Base-by-base conservation (phyloP, 23 red algal genomes). In the Chondrus crispus region DNA sequence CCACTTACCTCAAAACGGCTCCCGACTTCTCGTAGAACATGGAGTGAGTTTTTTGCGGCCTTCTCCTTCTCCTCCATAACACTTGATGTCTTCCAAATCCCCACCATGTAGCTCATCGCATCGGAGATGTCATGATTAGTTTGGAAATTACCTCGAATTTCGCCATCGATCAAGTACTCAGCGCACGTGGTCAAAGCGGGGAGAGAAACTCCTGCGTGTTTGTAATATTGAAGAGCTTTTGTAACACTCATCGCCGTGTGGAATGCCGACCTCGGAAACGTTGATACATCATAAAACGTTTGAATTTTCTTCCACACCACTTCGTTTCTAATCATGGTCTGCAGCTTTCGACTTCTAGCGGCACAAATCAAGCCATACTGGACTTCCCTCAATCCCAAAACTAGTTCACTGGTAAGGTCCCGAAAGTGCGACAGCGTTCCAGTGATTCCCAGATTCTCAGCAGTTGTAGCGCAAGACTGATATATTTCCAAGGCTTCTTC, bases 11-110 rank as follows among this genome's bases (percentile, higher is more conserved):
- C 74, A 44, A 80, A 26, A n/a, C 53, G 71, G 14, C 47, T 69
- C 22, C 71, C 57, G 41, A 73, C 22, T 13, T 90, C 64, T 32
- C 87, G 87, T 36, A 90, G 44, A 2, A 90, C n/a, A 33, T 90
- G 87, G 32, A 90, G 32, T 7, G 87, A 90, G 40, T 60, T 28
- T 45, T 53, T 42, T 42, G 5, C 48, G 20, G 20, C 46, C 7
- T 28, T 46, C 45, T 90, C 87, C 29, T 54, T 35, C 73, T 90
- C 87, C 35, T 49, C 48, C 39, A 18, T 69, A 26, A 80, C 4
- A 22, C 47, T 30, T 6, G 50, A 75, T 46, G 52, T 28, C 54
- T 80, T 90, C 87, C 87, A 90, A 26, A 81, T 22, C 19, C 66
- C 44, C 18, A 90, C 71, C 0, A 90, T 18, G n/a, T 57, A 32